Percentiles rank a stretch among this genome's conserved stretches.
phyloP scores from a whole-genome alignment of 1,284 basidiomycete genomes.

The Lentinus polychrous region DNA sequence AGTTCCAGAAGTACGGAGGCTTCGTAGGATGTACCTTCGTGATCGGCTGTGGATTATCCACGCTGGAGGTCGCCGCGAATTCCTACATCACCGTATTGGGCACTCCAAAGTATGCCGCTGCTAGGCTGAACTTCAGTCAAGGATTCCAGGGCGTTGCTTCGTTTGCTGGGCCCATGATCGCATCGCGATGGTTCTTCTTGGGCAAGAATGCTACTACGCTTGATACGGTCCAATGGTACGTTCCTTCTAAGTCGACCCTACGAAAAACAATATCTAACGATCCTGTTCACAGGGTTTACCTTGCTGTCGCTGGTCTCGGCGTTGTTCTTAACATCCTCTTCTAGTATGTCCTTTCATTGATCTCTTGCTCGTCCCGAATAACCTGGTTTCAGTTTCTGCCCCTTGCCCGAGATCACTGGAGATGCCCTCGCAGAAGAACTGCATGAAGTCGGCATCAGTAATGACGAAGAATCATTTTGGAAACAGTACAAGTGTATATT shows the following conservation, averaged over 20 bases:
- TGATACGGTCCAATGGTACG: constrained; percentile 67
- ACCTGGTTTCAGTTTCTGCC: constrained; percentile 43
- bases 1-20: constrained; percentile 59
- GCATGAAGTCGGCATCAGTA: constrained; percentile 33
- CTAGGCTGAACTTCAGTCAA: constrained; percentile 77
- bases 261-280: background rate
- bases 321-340: constrained; percentile 61
- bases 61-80: constrained; percentile 71
- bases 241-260: background rate
- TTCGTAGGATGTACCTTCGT: constrained; percentile 71
- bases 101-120: constrained; percentile 63
- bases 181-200: constrained; percentile 68
- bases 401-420: constrained; percentile 72
- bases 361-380: background rate
- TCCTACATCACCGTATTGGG: constrained; percentile 73
- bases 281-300: constrained; percentile 52
- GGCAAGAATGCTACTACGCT: constrained; percentile 55
- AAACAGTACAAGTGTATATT: constrained; percentile 68
- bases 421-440: constrained; percentile 52
- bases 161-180: constrained; percentile 77
- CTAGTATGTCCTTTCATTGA: constrained; percentile 34
- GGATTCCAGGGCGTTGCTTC: constrained; percentile 78
- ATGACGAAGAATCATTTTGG: constrained; percentile 54
- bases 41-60: constrained; percentile 65
- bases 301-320: constrained; percentile 67